phyloP scores from a whole-genome alignment of 495 filamentous ascomycete species.

The Xylaria nigripes region DNA sequence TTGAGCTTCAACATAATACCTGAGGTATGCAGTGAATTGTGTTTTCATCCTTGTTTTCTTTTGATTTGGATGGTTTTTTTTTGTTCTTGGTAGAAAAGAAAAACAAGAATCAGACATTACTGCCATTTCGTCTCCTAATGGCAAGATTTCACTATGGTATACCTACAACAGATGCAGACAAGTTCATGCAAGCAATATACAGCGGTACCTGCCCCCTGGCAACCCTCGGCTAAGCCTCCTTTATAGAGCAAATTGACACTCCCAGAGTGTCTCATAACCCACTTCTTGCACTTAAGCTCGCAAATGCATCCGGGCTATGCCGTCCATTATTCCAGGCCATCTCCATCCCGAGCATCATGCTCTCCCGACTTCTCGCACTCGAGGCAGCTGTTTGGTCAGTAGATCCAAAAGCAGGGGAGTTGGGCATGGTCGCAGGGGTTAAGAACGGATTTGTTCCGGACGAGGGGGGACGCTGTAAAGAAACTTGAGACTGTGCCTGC shows the following conservation, averaged over 20 bases:
- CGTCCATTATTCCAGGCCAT: constrained; percentile 64
- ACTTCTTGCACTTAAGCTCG: constrained; percentile 69
- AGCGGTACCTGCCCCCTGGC: not conserved
- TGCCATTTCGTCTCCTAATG: not conserved
- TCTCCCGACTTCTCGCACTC: constrained; percentile 66
- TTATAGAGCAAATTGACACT: not conserved
- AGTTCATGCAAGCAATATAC: constrained; percentile 8
- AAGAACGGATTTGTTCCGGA: constrained; percentile 42
- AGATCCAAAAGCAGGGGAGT: constrained; percentile 11
- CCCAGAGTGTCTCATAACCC: constrained; percentile 1
- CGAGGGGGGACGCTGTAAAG: constrained; percentile 10
- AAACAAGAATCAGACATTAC: constrained; percentile 1
- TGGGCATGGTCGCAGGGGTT: constrained; percentile 11
- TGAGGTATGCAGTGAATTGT: not conserved
- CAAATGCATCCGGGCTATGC: constrained; percentile 94
- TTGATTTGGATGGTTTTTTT: not conserved
- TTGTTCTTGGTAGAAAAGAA: not conserved
- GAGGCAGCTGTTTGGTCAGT: constrained; percentile 33
- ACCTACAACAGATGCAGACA: constrained; percentile 1
- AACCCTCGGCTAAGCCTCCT: not conserved
- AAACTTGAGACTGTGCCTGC: constrained; percentile 17
- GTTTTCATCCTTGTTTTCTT: not conserved
- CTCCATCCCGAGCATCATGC: constrained; percentile 67
- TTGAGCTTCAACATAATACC: not conserved
- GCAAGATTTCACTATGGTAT: constrained; percentile 1